These are phyloP conservation scores for Verbascum thapsus DNA, from an alignment of 257 asterid genomes.

Conservation along the genomic window DNA sequence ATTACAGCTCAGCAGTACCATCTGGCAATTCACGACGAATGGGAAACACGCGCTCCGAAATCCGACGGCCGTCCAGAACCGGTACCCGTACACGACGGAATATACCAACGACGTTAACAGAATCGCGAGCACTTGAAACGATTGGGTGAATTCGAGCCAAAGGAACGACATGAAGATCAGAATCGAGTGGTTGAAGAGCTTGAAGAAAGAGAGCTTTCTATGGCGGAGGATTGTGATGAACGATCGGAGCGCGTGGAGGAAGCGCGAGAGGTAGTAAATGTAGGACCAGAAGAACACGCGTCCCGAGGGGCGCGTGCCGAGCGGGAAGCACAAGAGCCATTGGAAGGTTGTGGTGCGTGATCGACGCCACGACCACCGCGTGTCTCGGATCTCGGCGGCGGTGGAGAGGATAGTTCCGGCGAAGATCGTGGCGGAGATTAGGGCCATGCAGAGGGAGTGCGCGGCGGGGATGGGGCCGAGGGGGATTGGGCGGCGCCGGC, in stretches of 20 bases:
- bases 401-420: constrained; percentile 74
- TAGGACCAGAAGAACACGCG: constrained; percentile 97
- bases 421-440: constrained; percentile 70
- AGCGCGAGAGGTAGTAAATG: constrained; percentile 74
- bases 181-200: constrained; percentile 62
- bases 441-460: constrained; percentile 77
- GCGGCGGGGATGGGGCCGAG: constrained; percentile 76
- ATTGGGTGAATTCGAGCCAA: constrained; percentile 94
- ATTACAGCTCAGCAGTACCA: constrained; percentile 62
- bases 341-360: constrained; percentile 67
- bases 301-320: constrained; percentile 89
- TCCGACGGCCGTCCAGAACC: constrained; percentile 91
- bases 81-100: constrained; percentile 81
- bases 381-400: constrained; percentile 80
- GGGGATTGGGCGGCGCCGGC: constrained; percentile 58
- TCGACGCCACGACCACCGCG: constrained; percentile 84
- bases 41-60: constrained; percentile 75
- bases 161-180: constrained; percentile 65
- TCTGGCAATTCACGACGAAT: constrained; percentile 70
- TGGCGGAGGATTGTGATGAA: constrained; percentile 47
- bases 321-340: constrained; percentile 85
- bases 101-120: constrained; percentile 55
- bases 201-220: constrained; percentile 53
- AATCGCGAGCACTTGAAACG: constrained; percentile 77
- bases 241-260: constrained; percentile 65